Conservation (phyloP, 1,139 yeast species). For the Entelexis sorbosivorans region DNA sequence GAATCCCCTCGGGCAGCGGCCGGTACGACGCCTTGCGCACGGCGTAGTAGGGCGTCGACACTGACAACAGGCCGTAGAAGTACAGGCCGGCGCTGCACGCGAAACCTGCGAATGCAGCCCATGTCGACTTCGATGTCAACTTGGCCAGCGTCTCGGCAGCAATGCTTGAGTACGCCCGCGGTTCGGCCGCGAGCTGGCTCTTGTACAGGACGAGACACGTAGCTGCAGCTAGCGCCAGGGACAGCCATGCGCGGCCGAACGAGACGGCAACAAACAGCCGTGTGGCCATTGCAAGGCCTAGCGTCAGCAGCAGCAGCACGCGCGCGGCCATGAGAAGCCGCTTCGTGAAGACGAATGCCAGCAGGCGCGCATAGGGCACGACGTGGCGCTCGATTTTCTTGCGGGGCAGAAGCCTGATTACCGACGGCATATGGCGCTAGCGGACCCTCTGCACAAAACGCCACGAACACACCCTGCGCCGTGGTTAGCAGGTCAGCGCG, state of each 20-base stretch:
- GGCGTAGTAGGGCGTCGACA: not conserved
- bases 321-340: conserved; percentile 11
- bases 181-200: not conserved
- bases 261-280: not conserved
- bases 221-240: not conserved
- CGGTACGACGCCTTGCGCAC: conserved; percentile 6
- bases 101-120: not conserved
- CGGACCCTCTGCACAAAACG: not conserved
- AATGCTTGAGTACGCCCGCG: not conserved
- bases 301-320: not conserved
- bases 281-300: not conserved
- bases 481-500: not conserved
- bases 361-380: conserved; percentile 14
- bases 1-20: conserved; percentile 19
- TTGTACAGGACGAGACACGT: not conserved
- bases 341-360: conserved; percentile 12
- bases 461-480: no score
- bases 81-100: conserved; percentile 2
- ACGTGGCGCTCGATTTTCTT: conserved; percentile 16
- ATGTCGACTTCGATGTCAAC: not conserved
- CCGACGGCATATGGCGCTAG: conserved; percentile 17
- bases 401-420: conserved; percentile 21
- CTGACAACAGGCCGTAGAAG: not conserved
- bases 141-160: not conserved
- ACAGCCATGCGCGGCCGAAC: not conserved